These are phyloP conservation scores for Puccinellia tenuiflora DNA, from an alignment of 176 grass and related monocot species.

Conservation along the genomic window DNA sequence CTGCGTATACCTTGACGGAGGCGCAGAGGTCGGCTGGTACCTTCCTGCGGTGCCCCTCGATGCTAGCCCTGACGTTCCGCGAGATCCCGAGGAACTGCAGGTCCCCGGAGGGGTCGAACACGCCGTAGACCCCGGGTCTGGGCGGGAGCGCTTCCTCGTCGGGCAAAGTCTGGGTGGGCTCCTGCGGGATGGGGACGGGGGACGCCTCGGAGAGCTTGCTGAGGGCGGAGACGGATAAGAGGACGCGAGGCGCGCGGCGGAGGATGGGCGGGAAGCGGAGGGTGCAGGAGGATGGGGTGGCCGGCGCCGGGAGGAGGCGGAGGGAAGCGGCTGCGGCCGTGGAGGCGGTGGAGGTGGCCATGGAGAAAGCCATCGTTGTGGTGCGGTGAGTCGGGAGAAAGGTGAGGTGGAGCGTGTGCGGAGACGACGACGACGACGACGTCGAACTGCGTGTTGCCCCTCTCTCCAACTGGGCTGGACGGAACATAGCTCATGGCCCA, in stretches of 20 bases:
- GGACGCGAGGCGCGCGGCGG: neutral
- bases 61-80: slow-evolving; percentile 66
- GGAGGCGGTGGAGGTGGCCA: slow-evolving; percentile 6
- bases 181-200: slow-evolving; percentile 39
- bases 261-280: slow-evolving; percentile 3
- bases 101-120: slow-evolving; percentile 51
- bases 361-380: neutral
- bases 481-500: neutral
- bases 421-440: neutral
- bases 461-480: neutral
- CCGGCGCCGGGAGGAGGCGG: neutral
- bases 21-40: slow-evolving; percentile 59
- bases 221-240: slow-evolving; percentile 11
- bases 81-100: slow-evolving; percentile 90
- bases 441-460: neutral
- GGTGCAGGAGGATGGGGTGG: neutral
- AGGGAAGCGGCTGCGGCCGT: neutral
- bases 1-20: slow-evolving; percentile 60
- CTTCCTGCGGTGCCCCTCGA: slow-evolving; percentile 65
- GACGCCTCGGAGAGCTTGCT: slow-evolving; percentile 55
- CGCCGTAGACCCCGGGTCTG: slow-evolving; percentile 59
- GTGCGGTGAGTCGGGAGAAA: neutral
- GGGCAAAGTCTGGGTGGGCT: slow-evolving; percentile 19
- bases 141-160: slow-evolving; percentile 30
- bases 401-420: neutral